Conservation (phyloP, 352 stramenopile genomes). For the Phytophthora sp. region DNA sequence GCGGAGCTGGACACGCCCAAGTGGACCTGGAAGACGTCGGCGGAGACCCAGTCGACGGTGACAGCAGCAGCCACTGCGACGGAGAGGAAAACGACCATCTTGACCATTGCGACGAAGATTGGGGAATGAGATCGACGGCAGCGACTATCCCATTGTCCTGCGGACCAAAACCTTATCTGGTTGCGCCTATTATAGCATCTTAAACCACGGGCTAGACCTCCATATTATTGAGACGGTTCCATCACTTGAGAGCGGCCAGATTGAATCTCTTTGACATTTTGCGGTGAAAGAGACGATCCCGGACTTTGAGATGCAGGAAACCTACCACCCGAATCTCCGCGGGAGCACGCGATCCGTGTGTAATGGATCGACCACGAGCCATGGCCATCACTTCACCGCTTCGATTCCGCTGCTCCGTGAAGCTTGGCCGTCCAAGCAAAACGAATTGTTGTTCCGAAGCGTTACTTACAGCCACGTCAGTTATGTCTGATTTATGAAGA, state of each 20-base stretch:
- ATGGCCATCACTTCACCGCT: too few species aligned
- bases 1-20: constrained; percentile 41
- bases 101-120: constrained; percentile 35
- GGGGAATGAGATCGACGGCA: constrained; percentile 22
- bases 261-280: constrained; percentile 9
- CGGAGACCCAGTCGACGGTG: constrained; percentile 32
- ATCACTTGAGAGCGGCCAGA: constrained; percentile 1
- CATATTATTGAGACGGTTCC: constrained; percentile 30
- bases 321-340: constrained; percentile 19
- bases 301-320: constrained; percentile 20
- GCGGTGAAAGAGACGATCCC: constrained; percentile 15
- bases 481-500: too few species aligned
- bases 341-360: constrained; percentile 9
- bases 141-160: constrained; percentile 19
- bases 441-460: neutral
- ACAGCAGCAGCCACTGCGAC: constrained; percentile 18
- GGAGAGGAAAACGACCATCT: constrained; percentile 14
- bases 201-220: too few species aligned
- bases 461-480: too few species aligned
- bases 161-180: constrained; percentile 19
- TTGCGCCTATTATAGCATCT: too few species aligned
- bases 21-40: constrained; percentile 55
- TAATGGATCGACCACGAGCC: too few species aligned
- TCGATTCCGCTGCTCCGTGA: too few species aligned
- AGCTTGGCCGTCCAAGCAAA: neutral